These are phyloP conservation scores for Venustampulla echinocandica DNA, from an alignment of 495 filamentous ascomycete species.

Conservation along the genomic window DNA sequence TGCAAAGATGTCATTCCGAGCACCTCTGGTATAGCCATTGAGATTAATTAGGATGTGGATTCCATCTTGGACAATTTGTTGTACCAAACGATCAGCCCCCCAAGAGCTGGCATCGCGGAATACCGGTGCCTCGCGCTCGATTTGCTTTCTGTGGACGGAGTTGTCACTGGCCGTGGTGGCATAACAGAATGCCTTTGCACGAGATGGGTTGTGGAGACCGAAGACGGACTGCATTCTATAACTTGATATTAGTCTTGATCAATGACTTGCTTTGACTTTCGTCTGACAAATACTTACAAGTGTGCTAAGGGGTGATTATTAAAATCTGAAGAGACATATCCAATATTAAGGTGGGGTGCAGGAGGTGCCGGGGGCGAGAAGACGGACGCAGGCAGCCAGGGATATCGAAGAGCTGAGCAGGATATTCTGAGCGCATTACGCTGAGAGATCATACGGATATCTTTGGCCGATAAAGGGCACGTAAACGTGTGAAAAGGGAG, in stretches of 20 bases:
- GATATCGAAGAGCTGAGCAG: slow-evolving; percentile 71
- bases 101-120: slow-evolving; percentile 85
- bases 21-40: slow-evolving; percentile 94
- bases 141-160: slow-evolving; percentile 86
- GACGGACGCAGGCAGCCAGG: slow-evolving; percentile 77
- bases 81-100: slow-evolving; percentile 76
- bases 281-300: slow-evolving; percentile 40
- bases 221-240: slow-evolving; percentile 96
- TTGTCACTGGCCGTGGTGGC: slow-evolving; percentile 92
- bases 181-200: slow-evolving; percentile 85
- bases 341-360: slow-evolving; percentile 73
- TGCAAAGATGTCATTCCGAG: slow-evolving; percentile 96
- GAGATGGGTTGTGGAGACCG: slow-evolving; percentile 68
- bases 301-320: slow-evolving; percentile 98
- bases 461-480: slow-evolving; percentile 83
- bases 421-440: slow-evolving; percentile 91
- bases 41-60: slow-evolving; percentile 97
- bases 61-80: slow-evolving; percentile 83
- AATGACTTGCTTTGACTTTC: no score
- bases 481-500: slow-evolving; percentile 99
- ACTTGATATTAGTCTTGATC: no score
- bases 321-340: slow-evolving; percentile 97
- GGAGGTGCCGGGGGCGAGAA: slow-evolving; percentile 81
- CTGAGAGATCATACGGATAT: slow-evolving; percentile 92
- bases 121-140: slow-evolving; percentile 86